Evolutionary conservation across 208 protist species (phyloP), one percentile per base, ranked within the genome.

Genomic region (Leishmania turanica): DNA sequence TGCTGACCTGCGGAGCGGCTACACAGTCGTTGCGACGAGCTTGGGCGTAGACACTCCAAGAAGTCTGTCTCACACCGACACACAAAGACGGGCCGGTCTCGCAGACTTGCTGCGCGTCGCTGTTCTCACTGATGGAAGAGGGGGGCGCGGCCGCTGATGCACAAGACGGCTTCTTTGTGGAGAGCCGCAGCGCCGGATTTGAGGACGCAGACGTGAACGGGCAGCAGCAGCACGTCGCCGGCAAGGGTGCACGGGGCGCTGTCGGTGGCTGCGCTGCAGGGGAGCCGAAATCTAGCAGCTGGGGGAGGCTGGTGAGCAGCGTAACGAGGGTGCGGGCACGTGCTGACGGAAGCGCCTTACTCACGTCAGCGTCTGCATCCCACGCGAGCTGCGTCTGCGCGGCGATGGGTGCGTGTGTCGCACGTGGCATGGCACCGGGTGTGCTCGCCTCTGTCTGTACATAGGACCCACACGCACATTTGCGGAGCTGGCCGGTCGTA

Each of bases 251-350:
- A 54, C 70, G 45, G 24, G 40, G 15, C 0, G 47, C n/a, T 27
- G 27, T 21, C 40, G 0, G 21, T 49, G 34, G 21, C 31, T 47
- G 54, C 47, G 56, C 9, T 47, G 37, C 4, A 6, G 37, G 13
- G 19, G 54, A 34, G 7, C 6, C 53, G 24, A 19, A 24, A 19
- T 45, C 56, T 53, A 77, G 19, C 31, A 77, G 53, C 40, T 62
- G 21, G 27, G 74, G 74, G 5, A 82, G 60, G 72, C 77, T 79
- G 8, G 82, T 73, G 53, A 85, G 62, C 2, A 85, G 47, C 40
- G 82, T 82, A 27, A 85, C 65, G 19, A 85, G 70, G 24, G 54
- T 71, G n/a, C 76, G 65, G 19, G 81, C 37, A 62, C 27, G 72
- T 27, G 5, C 72, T 62, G 72, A 62, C 51, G 53, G 31, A 37